Percentiles rank a stretch among this genome's conserved stretches.
Conservation (phyloP, 352 stramenopile species). For the Globisporangium camurandrum region DNA sequence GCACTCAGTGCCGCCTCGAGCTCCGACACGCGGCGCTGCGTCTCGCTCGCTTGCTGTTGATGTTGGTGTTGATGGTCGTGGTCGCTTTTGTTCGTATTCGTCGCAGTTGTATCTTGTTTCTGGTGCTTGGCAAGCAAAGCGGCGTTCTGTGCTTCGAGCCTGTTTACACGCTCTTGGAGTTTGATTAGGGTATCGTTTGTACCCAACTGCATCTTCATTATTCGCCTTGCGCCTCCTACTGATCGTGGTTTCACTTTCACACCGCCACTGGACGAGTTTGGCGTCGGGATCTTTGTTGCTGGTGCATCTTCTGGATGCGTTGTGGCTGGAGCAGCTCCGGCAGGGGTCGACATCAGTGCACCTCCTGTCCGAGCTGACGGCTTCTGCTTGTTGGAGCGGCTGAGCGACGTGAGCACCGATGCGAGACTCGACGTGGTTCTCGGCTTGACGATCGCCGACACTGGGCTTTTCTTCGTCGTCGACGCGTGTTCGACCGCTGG, state of each 20-base stretch:
- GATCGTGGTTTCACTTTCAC: not conserved
- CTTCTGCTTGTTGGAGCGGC: not conserved
- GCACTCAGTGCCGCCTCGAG: slow-evolving; percentile 10
- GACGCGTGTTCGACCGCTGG: not conserved
- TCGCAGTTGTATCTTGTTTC: too few species aligned
- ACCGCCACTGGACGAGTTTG: not conserved
- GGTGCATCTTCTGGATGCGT: not conserved
- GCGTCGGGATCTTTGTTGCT: not conserved
- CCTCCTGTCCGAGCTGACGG: too few species aligned
- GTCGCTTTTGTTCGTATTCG: not conserved
- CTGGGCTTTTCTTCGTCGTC: slow-evolving; percentile 7
- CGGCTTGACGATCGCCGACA: not conserved
- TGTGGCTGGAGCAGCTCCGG: not conserved
- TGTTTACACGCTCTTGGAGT: slow-evolving; percentile 3
- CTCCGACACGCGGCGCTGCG: slow-evolving; percentile 4
- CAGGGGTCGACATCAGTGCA: slow-evolving; percentile 3
- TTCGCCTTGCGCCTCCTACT: not conserved
- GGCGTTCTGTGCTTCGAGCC: slow-evolving; percentile 2
- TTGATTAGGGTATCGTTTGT: slow-evolving; percentile 4
- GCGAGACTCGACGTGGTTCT: slow-evolving; percentile 9
- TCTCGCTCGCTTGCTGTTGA: not conserved
- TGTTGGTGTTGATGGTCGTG: not conserved
- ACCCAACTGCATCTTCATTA: not conserved
- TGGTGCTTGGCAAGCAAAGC: slow-evolving; percentile 3
- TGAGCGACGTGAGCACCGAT: slow-evolving; percentile 7